Evolutionary conservation across 805 yeast genomes (phyloP).

Genomic region (Saccharomycopsis babjevae): DNA sequence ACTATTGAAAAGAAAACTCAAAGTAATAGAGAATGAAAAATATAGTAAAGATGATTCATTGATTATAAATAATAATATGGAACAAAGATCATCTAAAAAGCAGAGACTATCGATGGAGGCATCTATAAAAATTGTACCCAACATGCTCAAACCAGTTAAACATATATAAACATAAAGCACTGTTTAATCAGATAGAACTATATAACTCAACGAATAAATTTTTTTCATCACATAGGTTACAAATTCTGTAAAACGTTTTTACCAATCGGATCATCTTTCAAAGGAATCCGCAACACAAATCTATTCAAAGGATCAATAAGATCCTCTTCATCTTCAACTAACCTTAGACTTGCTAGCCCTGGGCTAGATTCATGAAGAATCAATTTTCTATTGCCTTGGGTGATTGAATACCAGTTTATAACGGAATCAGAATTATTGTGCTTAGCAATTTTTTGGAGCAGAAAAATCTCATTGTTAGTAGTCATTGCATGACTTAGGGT

Average conservation of each 20-base stretch:
- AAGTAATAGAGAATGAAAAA: not conserved
- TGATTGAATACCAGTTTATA: not conserved
- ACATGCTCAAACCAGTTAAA: conserved; percentile 2
- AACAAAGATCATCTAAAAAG: not conserved
- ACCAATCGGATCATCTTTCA: not conserved
- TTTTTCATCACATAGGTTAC: not conserved
- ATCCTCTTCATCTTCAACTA: not conserved
- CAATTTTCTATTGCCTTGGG: not conserved
- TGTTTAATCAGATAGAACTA: not conserved
- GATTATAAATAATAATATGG: not conserved
- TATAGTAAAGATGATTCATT: not conserved
- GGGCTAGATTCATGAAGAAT: not conserved
- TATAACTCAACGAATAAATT: not conserved
- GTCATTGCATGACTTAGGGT: not conserved
- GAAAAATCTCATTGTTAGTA: not conserved
- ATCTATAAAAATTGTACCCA: not conserved
- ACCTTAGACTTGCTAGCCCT: not conserved
- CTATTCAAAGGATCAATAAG: not conserved
- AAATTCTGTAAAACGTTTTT: not conserved
- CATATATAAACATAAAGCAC: not conserved
- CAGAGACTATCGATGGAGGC: conserved; percentile 4
- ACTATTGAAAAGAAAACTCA: conserved; percentile 1
- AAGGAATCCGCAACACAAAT: not conserved
- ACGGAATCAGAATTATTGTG: not conserved
- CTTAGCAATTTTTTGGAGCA: not conserved